A percentile compares a stretch with the other conserved stretches of the same genome.
Evolutionary conservation across 2,329 filamentous ascomycete genomes (phyloP).

Genomic region (Bisporella sp.): DNA sequence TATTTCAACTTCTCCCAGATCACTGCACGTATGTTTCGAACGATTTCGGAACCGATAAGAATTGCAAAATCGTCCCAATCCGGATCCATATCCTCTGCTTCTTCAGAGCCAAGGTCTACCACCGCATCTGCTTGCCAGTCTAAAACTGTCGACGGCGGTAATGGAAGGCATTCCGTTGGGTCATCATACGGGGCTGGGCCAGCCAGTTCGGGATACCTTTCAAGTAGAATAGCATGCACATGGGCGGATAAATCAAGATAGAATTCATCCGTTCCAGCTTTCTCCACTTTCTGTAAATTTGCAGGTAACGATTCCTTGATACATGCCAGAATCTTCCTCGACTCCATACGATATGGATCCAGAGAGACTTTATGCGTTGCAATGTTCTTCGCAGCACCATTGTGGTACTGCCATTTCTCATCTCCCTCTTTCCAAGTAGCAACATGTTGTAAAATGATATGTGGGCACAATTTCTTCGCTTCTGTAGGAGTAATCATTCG

Average conservation of each 20-base stretch:
- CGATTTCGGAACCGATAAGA: conserved; percentile 81
- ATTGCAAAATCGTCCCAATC: conserved; percentile 96
- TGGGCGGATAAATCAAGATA: conserved; percentile 88
- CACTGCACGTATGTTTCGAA: conserved; percentile 63
- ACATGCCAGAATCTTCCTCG: conserved; percentile 69
- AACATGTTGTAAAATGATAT: conserved; percentile 83
- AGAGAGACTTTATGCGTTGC: conserved; percentile 88
- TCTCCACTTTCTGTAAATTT: conserved; percentile 70
- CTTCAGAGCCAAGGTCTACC: conserved; percentile 65
- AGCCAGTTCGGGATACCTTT: conserved; percentile 67
- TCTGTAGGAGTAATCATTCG: conserved; percentile 74
- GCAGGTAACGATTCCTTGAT: conserved; percentile 69
- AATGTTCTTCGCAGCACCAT: conserved; percentile 73
- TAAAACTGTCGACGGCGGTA: conserved; percentile 64
- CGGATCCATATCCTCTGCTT: conserved; percentile 71
- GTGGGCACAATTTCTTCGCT: conserved; percentile 79
- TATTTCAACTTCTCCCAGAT: conserved; percentile 70
- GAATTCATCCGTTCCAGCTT: conserved; percentile 92
- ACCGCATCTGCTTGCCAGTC: conserved; percentile 83
- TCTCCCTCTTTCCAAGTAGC: conserved; percentile 93
- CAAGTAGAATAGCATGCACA: conserved; percentile 66
- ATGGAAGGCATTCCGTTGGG: conserved; percentile 61
- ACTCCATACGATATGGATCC: conserved; percentile 84
- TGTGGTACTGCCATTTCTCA: conserved; percentile 83
- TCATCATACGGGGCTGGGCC: conserved; percentile 68